phyloP scores from a whole-genome alignment of 345 rosid genomes.

The Pistacia vera region DNA sequence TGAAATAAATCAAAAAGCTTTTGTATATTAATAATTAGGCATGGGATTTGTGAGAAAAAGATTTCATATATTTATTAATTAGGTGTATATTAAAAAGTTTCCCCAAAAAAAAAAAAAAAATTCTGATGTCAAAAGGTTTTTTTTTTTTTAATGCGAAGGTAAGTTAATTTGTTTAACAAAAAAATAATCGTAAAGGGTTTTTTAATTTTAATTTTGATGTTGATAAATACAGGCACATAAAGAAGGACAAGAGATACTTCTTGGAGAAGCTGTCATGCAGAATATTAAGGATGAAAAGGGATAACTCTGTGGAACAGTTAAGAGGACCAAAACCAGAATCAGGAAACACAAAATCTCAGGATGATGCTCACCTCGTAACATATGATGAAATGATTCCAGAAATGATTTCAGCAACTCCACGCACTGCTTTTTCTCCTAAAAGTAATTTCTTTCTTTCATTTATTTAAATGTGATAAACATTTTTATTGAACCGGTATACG shows the following conservation, averaged over 20 bases:
- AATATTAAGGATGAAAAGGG: constrained; percentile 47
- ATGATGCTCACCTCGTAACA: constrained; percentile 23
- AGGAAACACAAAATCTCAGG: background rate
- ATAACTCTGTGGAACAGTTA: constrained; percentile 41
- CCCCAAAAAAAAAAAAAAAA: too few species aligned
- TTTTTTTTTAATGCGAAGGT: too few species aligned
- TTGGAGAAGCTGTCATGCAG: constrained; percentile 55
- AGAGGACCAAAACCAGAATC: constrained; percentile 33
- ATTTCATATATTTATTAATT: too few species aligned
- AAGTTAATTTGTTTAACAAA: too few species aligned
- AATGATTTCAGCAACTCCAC: constrained; percentile 52
- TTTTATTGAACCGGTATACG: too few species aligned
- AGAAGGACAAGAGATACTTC: constrained; percentile 49
- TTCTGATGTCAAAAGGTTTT: too few species aligned
- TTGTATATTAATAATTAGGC: too few species aligned
- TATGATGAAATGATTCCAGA: constrained; percentile 69
- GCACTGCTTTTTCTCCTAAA: background rate
- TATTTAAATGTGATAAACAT: too few species aligned
- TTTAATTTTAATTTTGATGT: background rate
- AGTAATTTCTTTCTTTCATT: constrained; percentile 28
- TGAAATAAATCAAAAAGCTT: too few species aligned
- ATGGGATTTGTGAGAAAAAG: too few species aligned
- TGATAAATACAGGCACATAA: constrained; percentile 47
- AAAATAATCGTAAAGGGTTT: background rate
- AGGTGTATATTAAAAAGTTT: too few species aligned